These are phyloP conservation scores for Melastoma candidum DNA, from an alignment of 441 rosid genomes.

Conservation along the genomic window DNA sequence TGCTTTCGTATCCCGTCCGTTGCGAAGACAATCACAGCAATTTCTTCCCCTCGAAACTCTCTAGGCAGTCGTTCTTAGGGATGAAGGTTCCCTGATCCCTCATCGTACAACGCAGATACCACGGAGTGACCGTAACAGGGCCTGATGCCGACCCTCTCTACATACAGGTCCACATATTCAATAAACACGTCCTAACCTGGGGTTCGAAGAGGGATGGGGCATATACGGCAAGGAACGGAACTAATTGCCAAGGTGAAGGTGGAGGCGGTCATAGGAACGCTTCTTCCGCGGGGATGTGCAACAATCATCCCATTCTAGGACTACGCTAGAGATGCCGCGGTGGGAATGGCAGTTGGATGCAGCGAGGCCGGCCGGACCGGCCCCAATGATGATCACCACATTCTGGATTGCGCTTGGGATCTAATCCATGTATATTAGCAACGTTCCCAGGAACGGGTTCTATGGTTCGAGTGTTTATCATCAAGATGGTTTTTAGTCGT, in stretches of 20 bases:
- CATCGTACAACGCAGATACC: conserved; percentile 17
- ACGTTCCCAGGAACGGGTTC: too few species aligned
- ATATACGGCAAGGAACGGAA: conserved; percentile 17
- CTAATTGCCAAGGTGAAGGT: conserved; percentile 17
- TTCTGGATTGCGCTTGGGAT: too few species aligned
- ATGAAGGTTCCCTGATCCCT: conserved; percentile 11
- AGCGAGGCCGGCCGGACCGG: conserved; percentile 5
- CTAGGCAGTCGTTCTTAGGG: conserved; percentile 27
- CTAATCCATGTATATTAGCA: too few species aligned
- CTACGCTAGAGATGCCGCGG: conserved; percentile 1
- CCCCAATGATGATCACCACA: conserved; percentile 1
- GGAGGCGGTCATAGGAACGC: conserved; percentile 9
- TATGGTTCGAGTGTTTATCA: too few species aligned
- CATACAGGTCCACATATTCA: conserved; percentile 20
- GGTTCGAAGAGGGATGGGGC: conserved; percentile 5
- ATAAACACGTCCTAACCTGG: conserved; percentile 13
- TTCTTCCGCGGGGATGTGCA: conserved; percentile 15
- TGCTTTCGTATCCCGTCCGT: conserved; percentile 25
- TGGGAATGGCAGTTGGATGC: background rate
- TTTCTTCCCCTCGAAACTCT: conserved; percentile 23
- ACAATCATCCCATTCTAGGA: conserved; percentile 17
- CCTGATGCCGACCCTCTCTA: conserved; percentile 18
- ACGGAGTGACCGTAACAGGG: conserved; percentile 26
- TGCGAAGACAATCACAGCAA: conserved; percentile 16
- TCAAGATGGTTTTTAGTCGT: too few species aligned